Percentiles rank a stretch among this genome's conserved stretches.
Conservation (phyloP, 148 eudicot genomes). For the Cornus controversa region DNA sequence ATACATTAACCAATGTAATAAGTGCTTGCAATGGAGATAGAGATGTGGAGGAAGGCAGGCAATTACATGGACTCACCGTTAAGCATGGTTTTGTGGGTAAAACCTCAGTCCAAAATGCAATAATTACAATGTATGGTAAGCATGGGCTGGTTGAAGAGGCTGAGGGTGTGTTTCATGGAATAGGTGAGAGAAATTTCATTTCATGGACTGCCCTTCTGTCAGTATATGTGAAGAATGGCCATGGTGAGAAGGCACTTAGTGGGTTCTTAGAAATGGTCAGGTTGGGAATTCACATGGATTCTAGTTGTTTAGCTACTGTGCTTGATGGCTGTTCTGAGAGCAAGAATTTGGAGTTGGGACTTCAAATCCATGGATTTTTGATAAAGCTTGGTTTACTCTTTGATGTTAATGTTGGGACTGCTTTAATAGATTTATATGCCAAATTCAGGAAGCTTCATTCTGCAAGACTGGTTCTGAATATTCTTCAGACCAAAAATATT, state of each 20-base stretch:
- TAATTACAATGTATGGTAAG: slow-evolving; percentile 20
- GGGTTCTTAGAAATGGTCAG: slow-evolving; percentile 11
- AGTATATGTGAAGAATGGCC: slow-evolving; percentile 14
- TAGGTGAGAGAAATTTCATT: slow-evolving; percentile 17
- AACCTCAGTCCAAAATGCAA: slow-evolving; percentile 13
- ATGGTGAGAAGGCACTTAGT: slow-evolving; percentile 9
- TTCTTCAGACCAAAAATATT: neutral
- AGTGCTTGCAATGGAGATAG: slow-evolving; percentile 10
- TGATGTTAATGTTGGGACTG: slow-evolving; percentile 15
- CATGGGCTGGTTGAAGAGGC: slow-evolving; percentile 20
- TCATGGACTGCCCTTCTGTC: slow-evolving; percentile 25
- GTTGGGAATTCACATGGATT: slow-evolving; percentile 16
- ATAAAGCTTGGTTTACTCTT: slow-evolving; percentile 15
- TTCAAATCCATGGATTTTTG: slow-evolving; percentile 18
- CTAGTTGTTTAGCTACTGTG: slow-evolving; percentile 13
- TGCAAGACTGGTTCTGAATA: slow-evolving; percentile 12
- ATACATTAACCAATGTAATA: slow-evolving; percentile 9
- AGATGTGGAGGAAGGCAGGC: slow-evolving; percentile 11
- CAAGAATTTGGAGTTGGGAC: slow-evolving; percentile 12
- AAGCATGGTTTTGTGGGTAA: slow-evolving; percentile 8
- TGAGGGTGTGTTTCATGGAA: slow-evolving; percentile 14
- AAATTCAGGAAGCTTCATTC: slow-evolving; percentile 9
- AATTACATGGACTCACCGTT: slow-evolving; percentile 17
- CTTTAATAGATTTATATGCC: slow-evolving; percentile 22
- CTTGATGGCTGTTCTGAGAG: slow-evolving; percentile 21